phyloP scores from a whole-genome alignment of 768 basidiomycete species.

The Pholiota molesta region DNA sequence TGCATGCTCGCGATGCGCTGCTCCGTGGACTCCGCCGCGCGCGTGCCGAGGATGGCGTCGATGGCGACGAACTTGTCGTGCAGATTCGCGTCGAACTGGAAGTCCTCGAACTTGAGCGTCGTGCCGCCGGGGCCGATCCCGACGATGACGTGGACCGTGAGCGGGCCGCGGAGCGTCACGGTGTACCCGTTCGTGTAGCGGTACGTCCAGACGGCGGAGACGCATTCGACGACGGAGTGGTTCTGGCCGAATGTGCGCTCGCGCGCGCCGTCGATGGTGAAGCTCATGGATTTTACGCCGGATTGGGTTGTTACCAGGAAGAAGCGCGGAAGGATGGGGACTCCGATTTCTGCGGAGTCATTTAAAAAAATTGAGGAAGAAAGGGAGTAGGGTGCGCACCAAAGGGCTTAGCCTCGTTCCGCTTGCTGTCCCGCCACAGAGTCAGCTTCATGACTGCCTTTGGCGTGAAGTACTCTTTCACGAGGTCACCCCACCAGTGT shows the following conservation, averaged over 20 bases:
- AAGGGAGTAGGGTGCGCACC: slow-evolving; percentile 47
- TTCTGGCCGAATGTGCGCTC: slow-evolving; percentile 56
- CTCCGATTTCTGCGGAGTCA: slow-evolving; percentile 67
- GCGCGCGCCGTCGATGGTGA: slow-evolving; percentile 77
- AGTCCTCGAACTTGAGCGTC: slow-evolving; percentile 67
- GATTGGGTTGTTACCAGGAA: slow-evolving; percentile 85
- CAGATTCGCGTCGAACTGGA: slow-evolving; percentile 71
- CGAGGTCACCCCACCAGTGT: slow-evolving; percentile 66
- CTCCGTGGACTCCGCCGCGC: slow-evolving; percentile 45
- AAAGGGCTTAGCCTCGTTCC: slow-evolving; percentile 80
- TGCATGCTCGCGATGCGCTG: slow-evolving; percentile 33
- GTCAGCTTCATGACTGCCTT: slow-evolving; percentile 78
- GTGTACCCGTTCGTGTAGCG: slow-evolving; percentile 79
- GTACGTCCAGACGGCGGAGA: slow-evolving; percentile 80
- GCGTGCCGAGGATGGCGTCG: slow-evolving; percentile 58
- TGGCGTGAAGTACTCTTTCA: slow-evolving; percentile 71
- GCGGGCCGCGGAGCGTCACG: slow-evolving; percentile 74
- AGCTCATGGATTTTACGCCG: slow-evolving; percentile 81
- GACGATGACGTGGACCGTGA: slow-evolving; percentile 64
- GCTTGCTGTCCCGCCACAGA: slow-evolving; percentile 85
- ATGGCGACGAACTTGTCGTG: slow-evolving; percentile 79
- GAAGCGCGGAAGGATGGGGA: slow-evolving; percentile 80
- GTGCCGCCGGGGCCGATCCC: slow-evolving; percentile 25
- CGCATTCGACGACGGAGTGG: slow-evolving; percentile 68
- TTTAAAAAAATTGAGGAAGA: not conserved